Base-by-base conservation (phyloP, 2,329 filamentous ascomycete genomes). In the Sphaceloma murrayae region DNA sequence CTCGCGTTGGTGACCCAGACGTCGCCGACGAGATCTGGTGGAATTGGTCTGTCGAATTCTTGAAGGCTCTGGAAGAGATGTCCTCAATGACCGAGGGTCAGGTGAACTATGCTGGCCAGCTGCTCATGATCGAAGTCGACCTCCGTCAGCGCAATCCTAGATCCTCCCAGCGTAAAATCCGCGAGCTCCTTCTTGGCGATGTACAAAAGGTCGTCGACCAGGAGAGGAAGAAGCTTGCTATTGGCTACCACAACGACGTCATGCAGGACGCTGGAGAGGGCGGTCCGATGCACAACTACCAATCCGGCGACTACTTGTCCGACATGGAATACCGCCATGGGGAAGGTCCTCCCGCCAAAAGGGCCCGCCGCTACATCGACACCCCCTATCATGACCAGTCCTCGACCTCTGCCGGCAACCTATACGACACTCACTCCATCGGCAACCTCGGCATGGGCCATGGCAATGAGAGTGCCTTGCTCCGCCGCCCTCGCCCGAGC, bases 1-100 rank as follows among this genome's bases (percentile, higher is more conserved):
- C 43, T 3, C 43, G 46, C 7, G 16, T 51, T 3, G 47, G 44
- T 13, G 46, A 51, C 16, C 10, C 27, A 4, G 26, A 26, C 7
- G 31, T 29, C 13, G 9, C 9, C 11, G 39, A 46, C 6, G 49
- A 51, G 18, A 27, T 44, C 13, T 51, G 49, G 49, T 51, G 47
- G 46, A 51, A 51, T 36, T 51, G 49, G 49, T 47, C 44, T 34
- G 47, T 51, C 14, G 49, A 51, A 30, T 30, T 51, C 5, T 29
- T 51, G 3, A 48, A 47, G 7, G 29, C 39, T 3, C 27, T 51
- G n/a, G 49, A 51, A 31, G 49, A 51, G 17, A 18, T 51, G 21
- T 51, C 49, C 5, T 42, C 34, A n/a, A 45, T 51, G 46, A 47
- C 47, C 17, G 45, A 48, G n/a, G 34, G 39, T 18, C 46, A 49